Conservation (phyloP, 768 basidiomycete species). For the Rhodocollybia butyracea region DNA sequence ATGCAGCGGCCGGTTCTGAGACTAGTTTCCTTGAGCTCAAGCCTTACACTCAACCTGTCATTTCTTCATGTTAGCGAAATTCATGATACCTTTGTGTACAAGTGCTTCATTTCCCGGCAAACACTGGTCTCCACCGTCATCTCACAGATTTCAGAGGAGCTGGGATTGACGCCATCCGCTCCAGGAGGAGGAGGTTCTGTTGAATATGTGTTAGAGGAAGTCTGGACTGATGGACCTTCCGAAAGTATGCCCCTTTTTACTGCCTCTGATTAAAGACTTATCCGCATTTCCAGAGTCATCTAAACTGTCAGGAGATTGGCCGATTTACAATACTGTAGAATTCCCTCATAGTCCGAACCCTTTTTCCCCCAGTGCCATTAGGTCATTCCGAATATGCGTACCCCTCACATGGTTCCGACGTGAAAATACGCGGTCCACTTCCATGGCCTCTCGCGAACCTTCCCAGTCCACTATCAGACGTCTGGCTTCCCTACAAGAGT, state of each 20-base stretch:
- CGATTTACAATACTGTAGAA: conserved; percentile 40
- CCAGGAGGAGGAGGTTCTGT: conserved; percentile 66
- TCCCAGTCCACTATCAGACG: conserved; percentile 50
- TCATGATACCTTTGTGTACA: conserved; percentile 68
- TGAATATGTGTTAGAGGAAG: conserved; percentile 74
- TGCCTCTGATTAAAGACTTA: neutral
- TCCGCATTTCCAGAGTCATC: conserved; percentile 34
- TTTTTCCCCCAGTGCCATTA: conserved; percentile 35
- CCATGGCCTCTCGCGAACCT: conserved; percentile 42
- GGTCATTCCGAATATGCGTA: conserved; percentile 61
- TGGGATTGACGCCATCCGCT: conserved; percentile 65
- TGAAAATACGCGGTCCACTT: conserved; percentile 51
- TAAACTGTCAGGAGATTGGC: conserved; percentile 39
- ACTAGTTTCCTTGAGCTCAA: conserved; percentile 66
- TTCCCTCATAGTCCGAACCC: conserved; percentile 39
- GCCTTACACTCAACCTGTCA: conserved; percentile 46
- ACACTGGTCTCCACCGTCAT: conserved; percentile 57
- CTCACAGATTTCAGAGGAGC: conserved; percentile 49
- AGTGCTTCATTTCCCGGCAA: conserved; percentile 57
- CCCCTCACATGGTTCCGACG: conserved; percentile 81
- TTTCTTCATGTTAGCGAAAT: conserved; percentile 76
- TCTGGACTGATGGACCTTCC: conserved; percentile 48
- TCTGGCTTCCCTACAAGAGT: conserved; percentile 47
- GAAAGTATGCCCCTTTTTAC: conserved; percentile 44
- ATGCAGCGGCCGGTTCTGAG: conserved; percentile 65